These are phyloP conservation scores for Calonectria montana DNA, from an alignment of 2,329 filamentous ascomycete species.

Conservation along the genomic window DNA sequence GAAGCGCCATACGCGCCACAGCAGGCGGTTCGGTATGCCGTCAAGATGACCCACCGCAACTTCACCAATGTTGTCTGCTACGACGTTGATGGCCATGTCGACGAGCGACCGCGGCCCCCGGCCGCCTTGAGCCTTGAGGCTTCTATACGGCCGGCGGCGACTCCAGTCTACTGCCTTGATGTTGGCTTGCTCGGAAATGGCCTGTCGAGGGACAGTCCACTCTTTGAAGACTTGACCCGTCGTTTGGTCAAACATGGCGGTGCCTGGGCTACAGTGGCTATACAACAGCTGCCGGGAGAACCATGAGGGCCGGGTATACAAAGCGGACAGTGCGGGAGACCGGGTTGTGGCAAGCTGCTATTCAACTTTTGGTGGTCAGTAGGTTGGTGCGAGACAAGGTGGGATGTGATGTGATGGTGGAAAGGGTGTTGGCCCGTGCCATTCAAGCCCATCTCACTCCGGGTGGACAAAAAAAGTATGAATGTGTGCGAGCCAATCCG, in stretches of 20 bases:
- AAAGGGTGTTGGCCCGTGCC: background rate
- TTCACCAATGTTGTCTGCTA: slow-evolving; percentile 51
- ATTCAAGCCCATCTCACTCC: background rate
- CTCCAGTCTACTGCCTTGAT: slow-evolving; percentile 49
- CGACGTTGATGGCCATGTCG: slow-evolving; percentile 52
- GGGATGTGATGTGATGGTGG: background rate
- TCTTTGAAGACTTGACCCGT: slow-evolving; percentile 53
- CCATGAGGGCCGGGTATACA: background rate
- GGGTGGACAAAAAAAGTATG: background rate
- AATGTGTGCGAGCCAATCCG: background rate
- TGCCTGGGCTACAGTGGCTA: background rate
- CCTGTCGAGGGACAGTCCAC: slow-evolving; percentile 48
- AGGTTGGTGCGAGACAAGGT: background rate
- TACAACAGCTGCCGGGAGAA: background rate
- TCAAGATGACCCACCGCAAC: slow-evolving; percentile 49
- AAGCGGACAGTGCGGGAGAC: background rate
- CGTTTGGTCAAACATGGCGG: slow-evolving; percentile 48
- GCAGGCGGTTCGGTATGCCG: slow-evolving; percentile 47
- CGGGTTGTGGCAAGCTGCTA: background rate
- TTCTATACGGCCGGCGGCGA: slow-evolving; percentile 44
- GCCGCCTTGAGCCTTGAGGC: slow-evolving; percentile 39
- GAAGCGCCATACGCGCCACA: slow-evolving; percentile 54
- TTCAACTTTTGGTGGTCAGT: background rate
- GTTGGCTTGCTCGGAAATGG: slow-evolving; percentile 34
- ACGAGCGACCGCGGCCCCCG: slow-evolving; percentile 52